Percentiles rank a stretch among this genome's conserved stretches.
Conservation (phyloP, 495 filamentous ascomycete genomes). For the Hypoxylon intermedium region DNA sequence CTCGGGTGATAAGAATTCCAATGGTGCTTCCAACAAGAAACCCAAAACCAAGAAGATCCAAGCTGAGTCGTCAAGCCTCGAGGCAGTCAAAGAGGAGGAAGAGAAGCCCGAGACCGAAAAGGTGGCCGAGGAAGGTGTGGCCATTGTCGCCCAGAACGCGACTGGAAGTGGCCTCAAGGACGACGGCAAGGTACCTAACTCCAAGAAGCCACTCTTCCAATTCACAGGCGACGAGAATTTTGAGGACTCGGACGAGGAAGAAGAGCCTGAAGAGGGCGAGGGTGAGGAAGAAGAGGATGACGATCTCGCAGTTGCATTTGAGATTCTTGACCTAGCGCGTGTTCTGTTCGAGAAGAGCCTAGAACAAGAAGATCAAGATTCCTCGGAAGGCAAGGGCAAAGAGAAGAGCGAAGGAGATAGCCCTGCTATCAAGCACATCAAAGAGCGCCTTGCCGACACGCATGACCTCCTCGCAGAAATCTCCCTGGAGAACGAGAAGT, state of each 20-base stretch:
- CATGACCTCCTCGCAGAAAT: constrained; percentile 94
- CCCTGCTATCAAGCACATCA: constrained; percentile 65
- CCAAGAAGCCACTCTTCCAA: constrained; percentile 79
- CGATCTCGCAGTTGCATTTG: constrained; percentile 87
- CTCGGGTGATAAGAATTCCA: constrained; percentile 63
- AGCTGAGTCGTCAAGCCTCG: constrained; percentile 25
- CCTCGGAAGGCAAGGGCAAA: constrained; percentile 59
- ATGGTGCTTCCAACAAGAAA: constrained; percentile 48
- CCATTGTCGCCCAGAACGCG: constrained; percentile 50
- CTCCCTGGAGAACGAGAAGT: constrained; percentile 88
- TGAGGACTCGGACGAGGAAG: constrained; percentile 76
- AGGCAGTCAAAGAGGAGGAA: constrained; percentile 38
- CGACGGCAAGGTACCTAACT: constrained; percentile 47
- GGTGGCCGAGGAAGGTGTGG: constrained; percentile 53
- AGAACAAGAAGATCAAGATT: constrained; percentile 47
- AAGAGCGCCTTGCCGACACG: constrained; percentile 86
- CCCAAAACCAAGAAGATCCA: constrained; percentile 46
- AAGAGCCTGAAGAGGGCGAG: constrained; percentile 50
- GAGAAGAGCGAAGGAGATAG: constrained; percentile 53
- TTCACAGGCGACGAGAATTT: constrained; percentile 95
- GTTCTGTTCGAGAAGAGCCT: constrained; percentile 70
- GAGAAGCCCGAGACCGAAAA: constrained; percentile 59
- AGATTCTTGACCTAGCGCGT: constrained; percentile 89
- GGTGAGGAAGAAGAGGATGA: constrained; percentile 82
- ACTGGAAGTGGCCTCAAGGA: constrained; percentile 33